Evolutionary conservation across 2,329 filamentous ascomycete genomes (phyloP).

Genomic region (Nemania sp.): DNA sequence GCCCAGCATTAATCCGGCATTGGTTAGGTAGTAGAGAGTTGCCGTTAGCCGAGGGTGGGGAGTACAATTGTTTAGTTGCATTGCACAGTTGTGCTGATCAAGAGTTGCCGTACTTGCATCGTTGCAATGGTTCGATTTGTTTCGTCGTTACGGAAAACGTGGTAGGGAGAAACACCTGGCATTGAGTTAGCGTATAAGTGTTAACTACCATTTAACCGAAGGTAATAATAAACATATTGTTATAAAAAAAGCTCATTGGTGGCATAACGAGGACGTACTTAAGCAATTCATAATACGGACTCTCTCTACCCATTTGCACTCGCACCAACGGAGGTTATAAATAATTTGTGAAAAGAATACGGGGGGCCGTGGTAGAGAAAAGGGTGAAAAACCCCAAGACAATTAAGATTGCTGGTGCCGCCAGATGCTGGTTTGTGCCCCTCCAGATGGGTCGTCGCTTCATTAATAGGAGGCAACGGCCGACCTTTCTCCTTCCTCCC

Average conservation of each 20-base stretch:
- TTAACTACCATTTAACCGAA: neutral
- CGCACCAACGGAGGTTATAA: no score
- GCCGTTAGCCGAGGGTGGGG: constrained; percentile 19
- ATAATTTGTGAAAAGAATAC: no score
- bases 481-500: neutral
- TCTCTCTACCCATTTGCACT: no score
- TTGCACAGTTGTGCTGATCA: neutral
- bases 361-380: no score
- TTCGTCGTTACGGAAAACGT: no score
- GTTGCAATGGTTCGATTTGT: neutral
- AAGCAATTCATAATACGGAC: no score
- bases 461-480: neutral
- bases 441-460: constrained; percentile 3
- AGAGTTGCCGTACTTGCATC: neutral
- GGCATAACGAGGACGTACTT: neutral
- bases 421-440: constrained; percentile 13
- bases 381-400: no score
- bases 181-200: no score
- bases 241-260: neutral
- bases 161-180: no score
- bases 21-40: no score
- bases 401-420: constrained; percentile 19
- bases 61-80: neutral
- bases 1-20: no score
- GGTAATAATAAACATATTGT: neutral